Base-by-base conservation (phyloP, 2,329 filamentous ascomycete species). In the Trichophyton mentagrophytes region DNA sequence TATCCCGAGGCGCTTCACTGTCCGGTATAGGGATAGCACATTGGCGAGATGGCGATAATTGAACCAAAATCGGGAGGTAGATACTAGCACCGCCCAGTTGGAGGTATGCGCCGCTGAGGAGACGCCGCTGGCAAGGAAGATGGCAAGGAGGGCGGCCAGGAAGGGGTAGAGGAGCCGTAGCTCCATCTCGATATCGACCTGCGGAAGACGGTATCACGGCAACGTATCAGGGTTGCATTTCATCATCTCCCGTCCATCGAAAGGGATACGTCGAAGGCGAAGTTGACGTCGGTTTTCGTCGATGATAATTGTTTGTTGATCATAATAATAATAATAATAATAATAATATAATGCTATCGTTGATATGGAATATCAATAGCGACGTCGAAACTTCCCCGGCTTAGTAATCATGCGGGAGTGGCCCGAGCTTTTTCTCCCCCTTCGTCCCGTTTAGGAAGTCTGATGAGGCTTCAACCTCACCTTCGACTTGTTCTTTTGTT, bases 41-140 rank as follows among this genome's bases (percentile, higher is more conserved):
- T 99, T 99, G 74, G 93, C 91, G 59, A 99, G 86, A 74, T 99
- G 93, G 61, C 93, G 88, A 76, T 99, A 99, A 78, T 99, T 99
- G 85, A 99, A 99, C 93, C 93, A 99, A 81, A 99, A 99, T 60
- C 93, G 88, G 59, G 93, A 99, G 4, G 93, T 99, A 66, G 89
- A 93, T 62, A 99, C 93, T n/a, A 99, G 85, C 64, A 99, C 93
- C 8, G 93, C 93, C 93, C 93, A 99, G 77, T 99, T 99, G 72
- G 90, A 96, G 15, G 93, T 99, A 77, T 99, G 93, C 60, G 75
- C 73, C 8, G 73, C 68, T 22, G 62, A 62, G 2, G 62, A 69
- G 49, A 53, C 11, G 20, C 53, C 58, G 61, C 55, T 56, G 53
- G 57, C 22, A 44, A 62, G 22, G 44, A 62, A 59, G 58, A 62